A percentile compares a stretch with the other conserved stretches of the same genome.
phyloP scores from a whole-genome alignment of 228 moss, liverwort and hornwort genomes.

The Sphagnum magellanicum region DNA sequence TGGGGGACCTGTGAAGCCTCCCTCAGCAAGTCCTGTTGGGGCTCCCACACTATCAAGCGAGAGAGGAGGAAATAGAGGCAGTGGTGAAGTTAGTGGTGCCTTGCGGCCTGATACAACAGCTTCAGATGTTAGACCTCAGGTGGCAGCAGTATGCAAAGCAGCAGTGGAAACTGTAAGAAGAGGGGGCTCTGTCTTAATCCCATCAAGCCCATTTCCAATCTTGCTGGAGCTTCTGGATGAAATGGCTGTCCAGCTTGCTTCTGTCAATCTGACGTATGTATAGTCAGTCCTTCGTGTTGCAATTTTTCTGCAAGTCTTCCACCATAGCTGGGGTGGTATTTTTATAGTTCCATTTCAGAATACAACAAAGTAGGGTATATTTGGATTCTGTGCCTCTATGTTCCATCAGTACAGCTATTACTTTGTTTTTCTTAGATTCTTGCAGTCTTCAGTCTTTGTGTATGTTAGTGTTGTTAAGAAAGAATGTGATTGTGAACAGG shows the following conservation, averaged over 20 bases:
- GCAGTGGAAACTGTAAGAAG: constrained; percentile 48
- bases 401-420: too few species aligned
- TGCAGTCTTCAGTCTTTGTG: too few species aligned
- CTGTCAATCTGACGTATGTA: constrained; percentile 64
- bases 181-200: constrained; percentile 88
- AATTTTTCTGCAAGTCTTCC: not conserved
- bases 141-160: constrained; percentile 46
- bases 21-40: constrained; percentile 6
- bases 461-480: too few species aligned
- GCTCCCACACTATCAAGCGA: constrained; percentile 10
- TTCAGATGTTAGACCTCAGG: constrained; percentile 36
- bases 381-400: not conserved
- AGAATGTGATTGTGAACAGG: constrained; percentile 25
- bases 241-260: constrained; percentile 54
- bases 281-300: not conserved
- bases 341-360: too few species aligned
- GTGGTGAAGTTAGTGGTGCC: constrained; percentile 30
- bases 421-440: too few species aligned
- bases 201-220: constrained; percentile 56
- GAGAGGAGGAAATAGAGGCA: constrained; percentile 29
- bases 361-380: not conserved
- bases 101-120: constrained; percentile 10
- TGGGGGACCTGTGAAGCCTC: constrained; percentile 9
- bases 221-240: constrained; percentile 83
- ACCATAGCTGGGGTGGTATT: not conserved